Conservation (phyloP, 2,329 filamentous ascomycete species). For the Ascochyta lentis region DNA sequence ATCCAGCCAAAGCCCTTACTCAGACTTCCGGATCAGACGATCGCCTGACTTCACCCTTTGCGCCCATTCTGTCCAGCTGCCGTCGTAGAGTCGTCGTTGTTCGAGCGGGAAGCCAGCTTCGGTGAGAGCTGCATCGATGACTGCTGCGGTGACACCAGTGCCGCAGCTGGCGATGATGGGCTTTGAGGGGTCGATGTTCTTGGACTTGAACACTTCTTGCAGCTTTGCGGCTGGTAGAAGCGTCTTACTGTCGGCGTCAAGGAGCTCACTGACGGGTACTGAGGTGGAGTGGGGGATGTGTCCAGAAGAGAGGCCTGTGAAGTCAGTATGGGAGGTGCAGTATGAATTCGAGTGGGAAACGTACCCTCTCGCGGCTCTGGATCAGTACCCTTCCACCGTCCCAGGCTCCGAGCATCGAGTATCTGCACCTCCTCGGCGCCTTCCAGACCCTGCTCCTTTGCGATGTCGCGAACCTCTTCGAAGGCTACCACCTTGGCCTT, state of each 20-base stretch:
- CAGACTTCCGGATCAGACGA: slow-evolving; percentile 65
- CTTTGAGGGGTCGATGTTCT: slow-evolving; percentile 77
- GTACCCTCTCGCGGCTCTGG: slow-evolving; percentile 84
- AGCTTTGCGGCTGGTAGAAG: slow-evolving; percentile 76
- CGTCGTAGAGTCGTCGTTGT: slow-evolving; percentile 84
- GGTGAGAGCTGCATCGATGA: slow-evolving; percentile 85
- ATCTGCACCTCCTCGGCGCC: slow-evolving; percentile 85
- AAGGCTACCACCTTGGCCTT: slow-evolving; percentile 75
- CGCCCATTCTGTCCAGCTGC: slow-evolving; percentile 94
- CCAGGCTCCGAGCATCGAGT: slow-evolving; percentile 81
- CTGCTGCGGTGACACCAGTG: slow-evolving; percentile 90
- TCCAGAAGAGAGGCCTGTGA: slow-evolving; percentile 72
- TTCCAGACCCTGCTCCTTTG: slow-evolving; percentile 78
- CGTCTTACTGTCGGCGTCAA: slow-evolving; percentile 84
- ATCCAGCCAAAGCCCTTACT: slow-evolving; percentile 7
- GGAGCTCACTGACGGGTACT: slow-evolving; percentile 77
- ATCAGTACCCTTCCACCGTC: slow-evolving; percentile 81
- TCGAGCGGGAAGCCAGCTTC: slow-evolving; percentile 77
- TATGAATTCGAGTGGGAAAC: not conserved
- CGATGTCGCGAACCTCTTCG: slow-evolving; percentile 81
- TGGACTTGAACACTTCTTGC: slow-evolving; percentile 76
- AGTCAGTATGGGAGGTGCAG: slow-evolving; percentile 1
- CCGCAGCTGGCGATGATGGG: slow-evolving; percentile 90
- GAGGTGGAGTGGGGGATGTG: slow-evolving; percentile 90
- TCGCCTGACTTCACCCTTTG: slow-evolving; percentile 68